Evolutionary conservation across 2,329 filamentous ascomycete species (phyloP).

Genomic region (Daldinia sp.): DNA sequence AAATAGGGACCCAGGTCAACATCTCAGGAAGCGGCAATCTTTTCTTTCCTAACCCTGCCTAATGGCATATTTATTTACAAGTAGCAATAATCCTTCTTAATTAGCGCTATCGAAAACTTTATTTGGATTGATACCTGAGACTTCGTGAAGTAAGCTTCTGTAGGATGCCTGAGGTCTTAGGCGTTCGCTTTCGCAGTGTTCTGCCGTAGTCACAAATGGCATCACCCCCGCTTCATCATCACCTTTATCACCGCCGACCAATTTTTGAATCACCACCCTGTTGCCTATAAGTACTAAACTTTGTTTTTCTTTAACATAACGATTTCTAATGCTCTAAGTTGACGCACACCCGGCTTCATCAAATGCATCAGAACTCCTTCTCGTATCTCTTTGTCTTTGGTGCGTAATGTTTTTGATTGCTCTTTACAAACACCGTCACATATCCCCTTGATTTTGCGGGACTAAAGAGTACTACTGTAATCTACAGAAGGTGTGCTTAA

Average conservation of each 20-base stretch:
- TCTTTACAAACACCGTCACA: slow-evolving; percentile 24
- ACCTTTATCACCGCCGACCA: neutral
- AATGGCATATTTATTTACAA: too few species aligned
- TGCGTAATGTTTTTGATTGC: slow-evolving; percentile 20
- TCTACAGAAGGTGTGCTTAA: neutral
- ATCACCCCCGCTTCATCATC: neutral
- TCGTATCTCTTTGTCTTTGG: neutral
- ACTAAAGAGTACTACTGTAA: neutral
- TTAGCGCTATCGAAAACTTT: neutral
- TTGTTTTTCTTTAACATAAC: neutral
- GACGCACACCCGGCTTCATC: neutral
- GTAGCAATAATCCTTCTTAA: neutral
- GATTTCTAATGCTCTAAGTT: neutral
- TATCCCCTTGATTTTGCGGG: neutral
- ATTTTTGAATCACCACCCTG: neutral
- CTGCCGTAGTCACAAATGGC: neutral
- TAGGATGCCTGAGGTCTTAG: neutral
- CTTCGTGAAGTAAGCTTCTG: neutral
- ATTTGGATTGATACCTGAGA: neutral
- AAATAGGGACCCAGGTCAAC: too few species aligned
- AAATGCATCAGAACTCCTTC: neutral
- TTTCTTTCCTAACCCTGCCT: too few species aligned
- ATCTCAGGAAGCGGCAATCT: too few species aligned
- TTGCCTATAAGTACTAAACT: neutral
- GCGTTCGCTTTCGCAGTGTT: neutral